Evolutionary conservation across 441 rosid species (phyloP).

Genomic region (Adansonia grandidieri): DNA sequence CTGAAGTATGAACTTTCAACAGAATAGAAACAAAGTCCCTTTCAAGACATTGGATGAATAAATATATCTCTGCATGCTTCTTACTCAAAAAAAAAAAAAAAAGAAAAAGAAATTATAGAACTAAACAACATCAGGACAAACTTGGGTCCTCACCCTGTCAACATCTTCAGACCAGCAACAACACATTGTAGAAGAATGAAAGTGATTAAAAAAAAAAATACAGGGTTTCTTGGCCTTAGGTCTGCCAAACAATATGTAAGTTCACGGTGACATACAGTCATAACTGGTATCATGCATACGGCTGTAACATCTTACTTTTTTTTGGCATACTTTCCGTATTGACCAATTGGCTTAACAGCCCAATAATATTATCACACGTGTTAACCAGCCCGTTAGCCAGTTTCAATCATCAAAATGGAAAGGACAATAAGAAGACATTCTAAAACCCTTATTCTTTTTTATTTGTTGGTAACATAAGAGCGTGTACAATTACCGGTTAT

Average conservation of each 20-base stretch:
- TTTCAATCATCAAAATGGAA: too few relatives aligned
- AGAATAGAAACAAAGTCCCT: neutral
- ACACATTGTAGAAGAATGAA: neutral
- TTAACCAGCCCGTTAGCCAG: too few relatives aligned
- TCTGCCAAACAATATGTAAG: neutral
- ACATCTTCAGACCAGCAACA: slow-evolving; percentile 1
- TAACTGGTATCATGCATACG: neutral
- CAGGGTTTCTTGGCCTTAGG: too few relatives aligned
- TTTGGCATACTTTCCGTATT: too few relatives aligned
- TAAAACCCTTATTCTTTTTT: too few relatives aligned
- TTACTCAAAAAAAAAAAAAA: too few relatives aligned
- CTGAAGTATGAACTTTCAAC: neutral
- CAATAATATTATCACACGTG: too few relatives aligned
- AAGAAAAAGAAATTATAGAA: neutral
- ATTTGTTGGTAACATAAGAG: too few relatives aligned
- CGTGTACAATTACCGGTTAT: too few relatives aligned
- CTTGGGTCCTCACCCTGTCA: neutral
- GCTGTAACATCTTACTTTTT: neutral
- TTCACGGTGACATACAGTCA: neutral
- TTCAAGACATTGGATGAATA: neutral
- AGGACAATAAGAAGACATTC: too few relatives aligned
- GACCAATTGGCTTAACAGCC: too few relatives aligned
- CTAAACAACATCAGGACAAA: neutral
- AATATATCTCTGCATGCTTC: neutral
- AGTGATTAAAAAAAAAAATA: too few relatives aligned